These are phyloP conservation scores for Gymnopilus junonius DNA, from an alignment of 768 basidiomycete species.

Conservation along the genomic window DNA sequence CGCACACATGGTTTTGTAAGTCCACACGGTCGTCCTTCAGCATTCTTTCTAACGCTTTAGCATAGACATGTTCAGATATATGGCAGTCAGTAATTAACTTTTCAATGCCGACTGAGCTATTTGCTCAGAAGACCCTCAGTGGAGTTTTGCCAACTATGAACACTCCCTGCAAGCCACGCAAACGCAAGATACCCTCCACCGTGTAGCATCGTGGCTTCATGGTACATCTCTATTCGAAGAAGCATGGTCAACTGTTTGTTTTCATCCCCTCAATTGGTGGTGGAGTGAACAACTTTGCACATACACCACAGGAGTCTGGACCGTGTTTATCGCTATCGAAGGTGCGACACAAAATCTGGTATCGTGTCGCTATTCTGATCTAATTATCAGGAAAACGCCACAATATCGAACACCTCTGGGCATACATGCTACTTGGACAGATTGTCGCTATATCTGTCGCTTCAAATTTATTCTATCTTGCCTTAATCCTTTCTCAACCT, in stretches of 20 bases:
- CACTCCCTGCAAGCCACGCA: background rate
- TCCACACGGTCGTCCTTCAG: background rate
- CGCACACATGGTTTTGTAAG: constrained; percentile 42
- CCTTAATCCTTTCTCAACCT: constrained; percentile 43
- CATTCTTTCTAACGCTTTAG: background rate
- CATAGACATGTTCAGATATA: constrained; percentile 39
- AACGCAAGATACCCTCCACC: constrained; percentile 22
- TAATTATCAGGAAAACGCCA: constrained; percentile 34
- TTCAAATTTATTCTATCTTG: constrained; percentile 63
- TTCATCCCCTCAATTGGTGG: constrained; percentile 62
- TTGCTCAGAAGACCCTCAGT: constrained; percentile 34
- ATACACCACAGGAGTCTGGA: constrained; percentile 62
- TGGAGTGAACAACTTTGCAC: constrained; percentile 70
- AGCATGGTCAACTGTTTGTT: constrained; percentile 52
- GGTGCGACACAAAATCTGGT: constrained; percentile 39
- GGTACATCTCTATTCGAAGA: constrained; percentile 64
- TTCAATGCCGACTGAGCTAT: background rate
- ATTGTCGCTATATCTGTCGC: constrained; percentile 73
- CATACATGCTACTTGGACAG: constrained; percentile 76
- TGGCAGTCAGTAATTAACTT: constrained; percentile 25
- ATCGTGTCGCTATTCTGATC: constrained; percentile 6
- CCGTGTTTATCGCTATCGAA: constrained; percentile 52
- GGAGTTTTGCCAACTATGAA: constrained; percentile 59
- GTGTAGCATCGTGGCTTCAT: constrained; percentile 57
- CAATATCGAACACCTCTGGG: constrained; percentile 56